Conservation (phyloP, 2,329 filamentous ascomycete species). For the Clonostachys sp. region DNA sequence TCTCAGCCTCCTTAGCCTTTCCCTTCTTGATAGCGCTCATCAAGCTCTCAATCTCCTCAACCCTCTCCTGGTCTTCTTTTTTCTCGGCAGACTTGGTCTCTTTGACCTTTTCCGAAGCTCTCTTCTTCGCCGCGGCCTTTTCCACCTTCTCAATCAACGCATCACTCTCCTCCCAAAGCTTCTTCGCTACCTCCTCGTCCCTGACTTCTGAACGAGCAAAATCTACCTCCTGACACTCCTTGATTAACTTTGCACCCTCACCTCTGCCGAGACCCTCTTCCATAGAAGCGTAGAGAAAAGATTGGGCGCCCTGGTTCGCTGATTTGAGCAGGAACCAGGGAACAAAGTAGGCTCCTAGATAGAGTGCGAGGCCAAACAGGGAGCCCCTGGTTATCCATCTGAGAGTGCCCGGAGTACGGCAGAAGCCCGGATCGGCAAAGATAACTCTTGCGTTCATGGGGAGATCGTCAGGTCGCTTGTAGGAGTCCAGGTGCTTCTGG, state of each 20-base stretch:
- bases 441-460: constrained; percentile 81
- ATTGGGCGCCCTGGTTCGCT: constrained; percentile 77
- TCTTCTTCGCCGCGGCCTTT: constrained; percentile 65
- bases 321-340: constrained; percentile 90
- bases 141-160: constrained; percentile 77
- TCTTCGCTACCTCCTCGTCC: constrained; percentile 76
- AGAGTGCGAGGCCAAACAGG: constrained; percentile 72
- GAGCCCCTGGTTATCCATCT: constrained; percentile 84
- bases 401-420: constrained; percentile 80
- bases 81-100: constrained; percentile 22
- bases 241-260: constrained; percentile 68
- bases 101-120: constrained; percentile 33
- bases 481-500: constrained; percentile 85
- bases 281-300: constrained; percentile 81
- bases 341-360: constrained; percentile 72
- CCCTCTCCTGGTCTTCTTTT: constrained; percentile 24
- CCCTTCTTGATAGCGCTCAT: constrained; percentile 38
- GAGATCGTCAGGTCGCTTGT: constrained; percentile 76
- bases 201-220: constrained; percentile 68
- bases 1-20: constrained; percentile 21
- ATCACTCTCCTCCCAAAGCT: constrained; percentile 87
- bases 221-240: constrained; percentile 79
- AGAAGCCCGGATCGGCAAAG: constrained; percentile 80
- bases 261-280: constrained; percentile 65
- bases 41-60: constrained; percentile 26